Evolutionary conservation across 306 rosid genomes (phyloP), one percentile per base, ranked within the genome.

Genomic region (Casuarina glauca): DNA sequence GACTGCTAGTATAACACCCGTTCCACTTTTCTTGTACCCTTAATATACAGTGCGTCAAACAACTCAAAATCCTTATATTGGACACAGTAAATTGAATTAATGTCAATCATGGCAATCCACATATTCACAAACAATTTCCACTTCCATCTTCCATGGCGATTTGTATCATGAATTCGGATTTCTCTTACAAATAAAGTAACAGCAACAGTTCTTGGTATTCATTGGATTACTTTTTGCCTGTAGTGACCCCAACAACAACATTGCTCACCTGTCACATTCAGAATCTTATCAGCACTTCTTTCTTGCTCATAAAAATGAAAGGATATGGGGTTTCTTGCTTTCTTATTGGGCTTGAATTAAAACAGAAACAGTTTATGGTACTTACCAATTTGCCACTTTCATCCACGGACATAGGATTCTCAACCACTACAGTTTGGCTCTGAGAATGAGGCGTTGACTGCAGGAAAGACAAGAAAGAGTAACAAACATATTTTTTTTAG

Each of bases 351-450:
- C 51, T 35, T 54, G 32, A 2, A 6, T 64, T 52, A 4, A 75
- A 78, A 84, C 43, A 76, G 46, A 41, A 69, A 60, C 46, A 50
- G 32, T 17, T 70, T 57, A 55, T 46, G 69, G 32, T 19, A 77
- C 76, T 83, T 86, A 94, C 98, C 98, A 92, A 84, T 87, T 94
- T 94, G 62, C 98, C 98, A 79, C 95, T 94, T 81, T 95, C 93
- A 35, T 94, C 95, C 36, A 90, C 88, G 16, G 98, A 84, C 98
- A 90, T 94, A 4, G 98, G 98, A 90, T 94, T 94, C 91, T 94
- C 98, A 44, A 94, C 97, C 19, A 94, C 97, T 19, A 94, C 97
- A 45, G 98, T 94, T 83, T 94, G 98, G 85, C 88, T 86, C 86
- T 89, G 98, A 75, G 90, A 81, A 57, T 81, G 86, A 54, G 89